phyloP scores from a whole-genome alignment of 1,284 basidiomycete species.

The Anthracocystis panici-leucophaei region DNA sequence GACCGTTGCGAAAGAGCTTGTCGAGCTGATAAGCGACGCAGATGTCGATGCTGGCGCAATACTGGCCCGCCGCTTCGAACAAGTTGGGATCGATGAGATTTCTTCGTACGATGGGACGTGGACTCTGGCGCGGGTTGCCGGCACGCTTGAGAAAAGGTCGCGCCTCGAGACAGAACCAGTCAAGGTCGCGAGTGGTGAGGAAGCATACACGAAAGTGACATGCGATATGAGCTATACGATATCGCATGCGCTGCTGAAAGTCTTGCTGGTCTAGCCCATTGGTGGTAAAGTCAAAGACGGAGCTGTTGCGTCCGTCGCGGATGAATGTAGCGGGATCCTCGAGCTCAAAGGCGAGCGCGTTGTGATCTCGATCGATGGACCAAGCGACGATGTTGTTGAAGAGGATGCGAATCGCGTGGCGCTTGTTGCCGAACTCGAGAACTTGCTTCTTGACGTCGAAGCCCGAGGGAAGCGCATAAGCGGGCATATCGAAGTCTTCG shows the following conservation, averaged over 20 bases:
- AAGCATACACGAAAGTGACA: constrained; percentile 35
- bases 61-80: constrained; percentile 16
- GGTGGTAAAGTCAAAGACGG: constrained; percentile 28
- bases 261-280: neutral
- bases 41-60: constrained; percentile 26
- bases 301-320: constrained; percentile 25
- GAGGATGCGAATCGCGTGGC: constrained; percentile 32
- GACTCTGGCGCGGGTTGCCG: constrained; percentile 17
- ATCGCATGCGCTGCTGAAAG: constrained; percentile 12
- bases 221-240: constrained; percentile 19
- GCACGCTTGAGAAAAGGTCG: constrained; percentile 28
- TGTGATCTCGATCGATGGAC: constrained; percentile 31
- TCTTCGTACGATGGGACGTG: constrained; percentile 13
- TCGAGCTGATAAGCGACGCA: constrained; percentile 35
- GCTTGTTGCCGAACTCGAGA: constrained; percentile 28
- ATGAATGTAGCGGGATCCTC: constrained; percentile 43
- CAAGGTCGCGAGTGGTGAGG: constrained; percentile 20
- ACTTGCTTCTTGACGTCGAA: constrained; percentile 26
- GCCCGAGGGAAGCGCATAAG: constrained; percentile 16
- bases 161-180: constrained; percentile 35
- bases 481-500: constrained; percentile 27
- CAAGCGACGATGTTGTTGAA: constrained; percentile 43
- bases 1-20: constrained; percentile 31
- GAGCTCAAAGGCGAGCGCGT: constrained; percentile 30
- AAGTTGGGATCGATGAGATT: constrained; percentile 22